phyloP scores from a whole-genome alignment of 805 yeast species.

The Metschnikowia matae region DNA sequence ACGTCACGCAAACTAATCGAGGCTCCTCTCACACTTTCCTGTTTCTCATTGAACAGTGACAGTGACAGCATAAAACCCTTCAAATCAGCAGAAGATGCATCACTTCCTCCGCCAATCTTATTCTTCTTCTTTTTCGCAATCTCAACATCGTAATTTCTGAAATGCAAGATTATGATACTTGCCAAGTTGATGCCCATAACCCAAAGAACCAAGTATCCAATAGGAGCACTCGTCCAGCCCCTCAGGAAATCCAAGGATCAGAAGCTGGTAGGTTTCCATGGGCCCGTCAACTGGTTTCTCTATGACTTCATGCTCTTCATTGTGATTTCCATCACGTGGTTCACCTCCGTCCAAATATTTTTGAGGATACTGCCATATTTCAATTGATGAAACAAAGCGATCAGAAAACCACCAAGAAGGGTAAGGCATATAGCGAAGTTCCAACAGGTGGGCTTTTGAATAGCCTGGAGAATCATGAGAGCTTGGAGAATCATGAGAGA shows the following conservation, averaged over 20 bases:
- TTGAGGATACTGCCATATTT: constrained; percentile 31
- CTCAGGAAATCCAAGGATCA: constrained; percentile 54
- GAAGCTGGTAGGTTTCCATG: constrained; percentile 50
- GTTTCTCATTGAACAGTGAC: constrained; percentile 10
- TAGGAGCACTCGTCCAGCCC: constrained; percentile 67
- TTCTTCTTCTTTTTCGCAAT: constrained; percentile 42
- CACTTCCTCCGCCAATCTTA: constrained; percentile 25
- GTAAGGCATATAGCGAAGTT: background rate
- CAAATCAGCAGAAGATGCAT: background rate
- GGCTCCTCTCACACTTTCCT: constrained; percentile 5
- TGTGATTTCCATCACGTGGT: constrained; percentile 21
- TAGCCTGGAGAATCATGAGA: background rate
- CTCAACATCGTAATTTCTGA: constrained; percentile 49
- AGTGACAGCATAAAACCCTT: background rate
- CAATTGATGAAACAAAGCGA: constrained; percentile 23
- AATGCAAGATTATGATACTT: constrained; percentile 45
- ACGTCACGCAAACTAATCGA: constrained; percentile 12
- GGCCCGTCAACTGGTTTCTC: constrained; percentile 22
- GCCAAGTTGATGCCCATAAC: constrained; percentile 48
- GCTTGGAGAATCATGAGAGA: too few species aligned
- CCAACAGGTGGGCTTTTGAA: background rate
- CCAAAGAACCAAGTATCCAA: constrained; percentile 57
- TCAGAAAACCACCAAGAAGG: background rate
- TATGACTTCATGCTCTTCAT: constrained; percentile 26
- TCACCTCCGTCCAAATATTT: constrained; percentile 34